phyloP scores from a whole-genome alignment of 352 stramenopile genomes.

The Phytopythium sindhum region DNA sequence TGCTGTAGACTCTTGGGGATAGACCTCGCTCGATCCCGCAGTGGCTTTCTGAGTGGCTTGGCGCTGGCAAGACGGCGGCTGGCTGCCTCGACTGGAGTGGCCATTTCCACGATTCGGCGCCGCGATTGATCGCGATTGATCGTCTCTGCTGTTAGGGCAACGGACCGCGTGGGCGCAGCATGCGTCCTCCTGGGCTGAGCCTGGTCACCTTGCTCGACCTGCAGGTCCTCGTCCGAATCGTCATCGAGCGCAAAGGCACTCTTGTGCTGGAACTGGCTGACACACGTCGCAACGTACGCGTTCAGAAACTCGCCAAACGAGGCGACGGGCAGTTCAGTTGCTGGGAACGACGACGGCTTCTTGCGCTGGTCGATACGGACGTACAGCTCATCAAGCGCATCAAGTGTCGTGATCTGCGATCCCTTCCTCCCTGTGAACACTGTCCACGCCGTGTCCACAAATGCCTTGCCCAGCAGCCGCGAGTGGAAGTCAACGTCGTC shows the following conservation, averaged over 20 bases:
- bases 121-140: background rate
- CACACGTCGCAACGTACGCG: constrained; percentile 44
- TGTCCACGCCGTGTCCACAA: constrained; percentile 58
- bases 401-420: constrained; percentile 22
- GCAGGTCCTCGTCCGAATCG: background rate
- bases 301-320: constrained; percentile 63
- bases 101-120: background rate
- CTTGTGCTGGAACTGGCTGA: constrained; percentile 19
- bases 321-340: constrained; percentile 29
- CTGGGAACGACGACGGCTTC: constrained; percentile 20
- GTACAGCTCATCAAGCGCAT: constrained; percentile 36
- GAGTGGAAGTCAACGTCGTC: constrained; percentile 66
- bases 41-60: constrained; percentile 4
- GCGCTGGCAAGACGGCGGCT: background rate
- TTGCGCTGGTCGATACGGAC: constrained; percentile 52
- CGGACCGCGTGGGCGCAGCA: background rate
- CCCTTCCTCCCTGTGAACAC: constrained; percentile 33
- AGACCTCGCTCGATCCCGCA: constrained; percentile 3
- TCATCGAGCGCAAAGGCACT: background rate
- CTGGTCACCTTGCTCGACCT: background rate
- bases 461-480: constrained; percentile 48
- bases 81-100: background rate
- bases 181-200: background rate
- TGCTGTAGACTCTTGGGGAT: constrained; percentile 25
- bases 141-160: background rate